Percentiles rank a stretch among this genome's conserved stretches.
These are phyloP conservation scores for Beauveria sp. DNA, from an alignment of 2,329 filamentous ascomycete species.

Conservation along the genomic window DNA sequence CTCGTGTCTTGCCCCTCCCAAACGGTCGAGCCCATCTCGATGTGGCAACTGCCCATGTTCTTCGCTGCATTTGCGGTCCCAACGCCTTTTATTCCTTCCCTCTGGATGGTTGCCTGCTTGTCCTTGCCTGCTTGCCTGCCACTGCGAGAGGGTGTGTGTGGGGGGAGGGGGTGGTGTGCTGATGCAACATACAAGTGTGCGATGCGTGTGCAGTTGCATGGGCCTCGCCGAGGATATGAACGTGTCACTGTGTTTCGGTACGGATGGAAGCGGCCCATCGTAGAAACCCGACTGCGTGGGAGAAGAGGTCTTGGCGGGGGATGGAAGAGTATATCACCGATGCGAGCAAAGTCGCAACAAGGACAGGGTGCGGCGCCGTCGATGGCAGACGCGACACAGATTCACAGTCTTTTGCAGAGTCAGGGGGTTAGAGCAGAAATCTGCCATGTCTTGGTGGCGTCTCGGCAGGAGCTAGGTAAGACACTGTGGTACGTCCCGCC, in stretches of 20 bases:
- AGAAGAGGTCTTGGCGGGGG: too few species aligned
- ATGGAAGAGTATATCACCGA: not conserved
- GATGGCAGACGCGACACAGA: too few species aligned
- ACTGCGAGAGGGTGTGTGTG: not conserved
- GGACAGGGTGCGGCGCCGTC: not conserved
- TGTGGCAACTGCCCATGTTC: not conserved
- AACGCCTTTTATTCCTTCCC: not conserved
- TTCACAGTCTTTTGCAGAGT: too few species aligned
- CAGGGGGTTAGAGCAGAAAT: too few species aligned
- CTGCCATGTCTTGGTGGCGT: too few species aligned
- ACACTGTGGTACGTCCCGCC: not conserved
- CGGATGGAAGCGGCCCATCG: not conserved
- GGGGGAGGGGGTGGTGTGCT: not conserved
- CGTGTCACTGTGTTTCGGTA: too few species aligned
- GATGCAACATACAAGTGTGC: not conserved
- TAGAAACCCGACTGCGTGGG: not conserved
- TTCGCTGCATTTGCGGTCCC: not conserved
- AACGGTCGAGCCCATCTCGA: conserved; percentile 4
- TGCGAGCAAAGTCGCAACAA: not conserved
- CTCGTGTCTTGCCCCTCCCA: not conserved
- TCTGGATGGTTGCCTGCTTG: not conserved
- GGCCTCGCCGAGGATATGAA: not conserved
- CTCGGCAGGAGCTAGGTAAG: not conserved
- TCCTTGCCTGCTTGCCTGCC: too few species aligned
- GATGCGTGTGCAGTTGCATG: not conserved